Base-by-base conservation (phyloP, 2,329 filamentous ascomycete genomes). In the Diaporthe velutina region DNA sequence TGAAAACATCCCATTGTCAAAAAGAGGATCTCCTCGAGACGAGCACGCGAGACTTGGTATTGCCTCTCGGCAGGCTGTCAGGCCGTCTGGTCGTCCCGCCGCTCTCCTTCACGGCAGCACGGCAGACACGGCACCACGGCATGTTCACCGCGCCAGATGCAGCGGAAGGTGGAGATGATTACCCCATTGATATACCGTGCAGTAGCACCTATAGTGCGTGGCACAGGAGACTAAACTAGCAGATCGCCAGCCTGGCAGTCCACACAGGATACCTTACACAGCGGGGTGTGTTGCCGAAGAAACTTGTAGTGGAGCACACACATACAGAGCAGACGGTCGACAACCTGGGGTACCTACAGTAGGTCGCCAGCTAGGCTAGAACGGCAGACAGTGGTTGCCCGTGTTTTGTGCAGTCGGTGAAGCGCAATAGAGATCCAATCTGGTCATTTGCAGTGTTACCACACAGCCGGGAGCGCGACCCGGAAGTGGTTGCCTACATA, bases 151-250 rank as follows among this genome's bases (percentile, higher is more conserved):
- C 45, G 61, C 15, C 33, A 38, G n/a, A 15, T 22, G n/a, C 30
- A 28, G 48, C 33, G n/a, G 30, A 28, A 28, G 64, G 64, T 68
- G 64, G 48, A 68, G 48, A 54, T 68, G 48, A 54, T 68, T 68
- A 8, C 64, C 48, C 48, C 64, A 40, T 54, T 68, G 64, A 68
- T 68, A 40, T 45, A 28, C 33, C 3, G 8, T 40, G 64, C 30
- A 40, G 64, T 45, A 38, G 45, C 33, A 40, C 64, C n/a, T 38
- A 30, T 15, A 48, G 40, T 45, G 40, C 19, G 40, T 66, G 30
- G 48, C 48, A 68, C 45, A 68, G n/a, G 19, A 7, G 38, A 48
- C 40, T 38, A 48, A 19, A 45, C 17, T 48, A 30, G 25, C 28
- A 42, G 64, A 54, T 54, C n/a, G 33, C 33, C 33, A n/a, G 15